These are phyloP conservation scores for Bipolaris sorokiniana DNA, from an alignment of 2,329 filamentous ascomycete genomes.

Conservation along the genomic window DNA sequence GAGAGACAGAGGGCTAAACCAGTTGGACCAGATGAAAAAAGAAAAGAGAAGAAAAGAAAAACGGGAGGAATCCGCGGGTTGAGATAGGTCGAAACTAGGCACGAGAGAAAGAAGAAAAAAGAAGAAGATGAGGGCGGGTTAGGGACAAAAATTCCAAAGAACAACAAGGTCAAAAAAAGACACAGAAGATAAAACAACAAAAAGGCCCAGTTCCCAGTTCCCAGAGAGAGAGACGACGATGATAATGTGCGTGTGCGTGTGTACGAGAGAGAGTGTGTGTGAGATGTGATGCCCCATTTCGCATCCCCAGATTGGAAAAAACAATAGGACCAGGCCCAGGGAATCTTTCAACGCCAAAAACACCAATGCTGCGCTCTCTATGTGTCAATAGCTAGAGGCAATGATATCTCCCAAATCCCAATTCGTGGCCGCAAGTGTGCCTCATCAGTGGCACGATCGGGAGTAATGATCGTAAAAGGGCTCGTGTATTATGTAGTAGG, in stretches of 20 bases:
- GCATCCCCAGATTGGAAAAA: slow-evolving; percentile 15
- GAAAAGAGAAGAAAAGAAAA: not conserved
- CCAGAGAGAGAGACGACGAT: not conserved
- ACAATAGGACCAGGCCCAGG: slow-evolving; percentile 26
- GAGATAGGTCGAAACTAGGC: not conserved
- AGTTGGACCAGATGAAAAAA: not conserved
- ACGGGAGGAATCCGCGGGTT: not conserved
- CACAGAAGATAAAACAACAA: no score
- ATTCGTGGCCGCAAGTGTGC: slow-evolving; percentile 44
- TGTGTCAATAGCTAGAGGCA: slow-evolving; percentile 43
- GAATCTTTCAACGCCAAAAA: slow-evolving; percentile 44
- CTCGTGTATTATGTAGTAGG: slow-evolving; percentile 48
- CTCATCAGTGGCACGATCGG: slow-evolving; percentile 38
- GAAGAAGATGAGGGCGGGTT: no score
- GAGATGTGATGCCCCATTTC: slow-evolving; percentile 12
- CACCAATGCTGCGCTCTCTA: slow-evolving; percentile 48
- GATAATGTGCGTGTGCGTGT: no score
- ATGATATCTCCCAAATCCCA: slow-evolving; percentile 44
- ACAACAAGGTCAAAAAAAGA: no score
- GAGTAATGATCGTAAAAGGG: slow-evolving; percentile 39
- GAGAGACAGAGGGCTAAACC: no score
- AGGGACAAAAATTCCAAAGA: no score
- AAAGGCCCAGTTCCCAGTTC: no score
- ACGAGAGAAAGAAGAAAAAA: not conserved
- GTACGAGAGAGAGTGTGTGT: no score